A percentile compares a stretch with the other conserved stretches of the same genome.
Evolutionary conservation across 306 rosid genomes (phyloP).

Genomic region (Medicago lupulina): DNA sequence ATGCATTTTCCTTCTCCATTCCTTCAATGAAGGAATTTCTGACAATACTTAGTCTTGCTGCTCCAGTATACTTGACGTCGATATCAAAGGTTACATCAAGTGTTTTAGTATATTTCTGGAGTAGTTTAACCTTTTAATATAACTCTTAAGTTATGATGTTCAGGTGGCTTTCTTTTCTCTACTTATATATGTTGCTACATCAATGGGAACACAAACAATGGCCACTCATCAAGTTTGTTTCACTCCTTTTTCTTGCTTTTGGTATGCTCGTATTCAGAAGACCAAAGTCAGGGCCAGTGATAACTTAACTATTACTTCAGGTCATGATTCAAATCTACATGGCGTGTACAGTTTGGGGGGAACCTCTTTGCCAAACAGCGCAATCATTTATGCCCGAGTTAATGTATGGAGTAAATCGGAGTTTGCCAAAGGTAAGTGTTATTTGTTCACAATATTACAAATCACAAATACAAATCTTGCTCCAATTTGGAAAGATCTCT

Average conservation of each 20-base stretch:
- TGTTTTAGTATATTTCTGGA: constrained; percentile 12
- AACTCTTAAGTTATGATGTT: constrained; percentile 20
- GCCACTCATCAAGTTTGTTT: constrained; percentile 54
- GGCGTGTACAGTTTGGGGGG: constrained; percentile 56
- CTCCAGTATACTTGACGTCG: constrained; percentile 72
- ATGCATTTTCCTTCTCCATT: constrained; percentile 55
- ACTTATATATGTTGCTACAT: constrained; percentile 52
- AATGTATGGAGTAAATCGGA: constrained; percentile 36
- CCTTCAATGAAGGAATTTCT: constrained; percentile 62
- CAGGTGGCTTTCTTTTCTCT: constrained; percentile 39
- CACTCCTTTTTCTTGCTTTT: not conserved
- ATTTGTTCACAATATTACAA: not conserved
- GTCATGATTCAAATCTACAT: constrained; percentile 53
- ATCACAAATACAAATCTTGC: not conserved
- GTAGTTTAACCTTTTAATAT: constrained; percentile 9
- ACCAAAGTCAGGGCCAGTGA: not conserved
- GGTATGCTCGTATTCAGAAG: constrained; percentile 11
- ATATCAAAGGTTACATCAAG: constrained; percentile 64
- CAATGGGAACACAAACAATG: constrained; percentile 47
- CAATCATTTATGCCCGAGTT: constrained; percentile 54
- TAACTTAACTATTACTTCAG: constrained; percentile 37
- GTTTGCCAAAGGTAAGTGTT: constrained; percentile 46
- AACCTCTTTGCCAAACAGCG: constrained; percentile 49
- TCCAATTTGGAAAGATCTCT: too few relatives aligned
- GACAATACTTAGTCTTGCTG: constrained; percentile 59